Base-by-base conservation (phyloP, 139 green algal species). In the Pedinophyceae sp. region DNA sequence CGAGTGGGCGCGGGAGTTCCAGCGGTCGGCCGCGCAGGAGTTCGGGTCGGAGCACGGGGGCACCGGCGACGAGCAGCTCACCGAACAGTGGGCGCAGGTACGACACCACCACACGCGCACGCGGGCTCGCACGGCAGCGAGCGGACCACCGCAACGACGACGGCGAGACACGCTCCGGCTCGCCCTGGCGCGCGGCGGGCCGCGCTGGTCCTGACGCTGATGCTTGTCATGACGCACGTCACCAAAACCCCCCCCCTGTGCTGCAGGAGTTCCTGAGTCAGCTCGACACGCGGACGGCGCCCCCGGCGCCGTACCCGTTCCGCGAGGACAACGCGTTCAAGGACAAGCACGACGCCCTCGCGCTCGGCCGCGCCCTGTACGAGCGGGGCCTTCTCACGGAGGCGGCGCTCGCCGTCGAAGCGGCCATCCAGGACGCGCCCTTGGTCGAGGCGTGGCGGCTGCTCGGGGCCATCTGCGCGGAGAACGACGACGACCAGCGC, bases 401-500 rank as follows among this genome's bases (percentile, higher is more conserved):
- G 40, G 91, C 92, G 2, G 77, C 81, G 3, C 75, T 98, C 53
- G 92, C 92, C 10, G 65, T 97, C 41, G 92, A 99, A 61, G 92
- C 92, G 4, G 89, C 85, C 64, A 85, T 93, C 29, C 71, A 79
- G 62, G 46, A 73, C 56, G 65, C 87, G 24, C 74, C 76, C 2
- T 87, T 88, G 57, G 67, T 74, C 10, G 79, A 94, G 50, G 84
- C 81, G 0, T 99, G 92, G 92, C 73, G 81, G 52, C 71, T 97
- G 70, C 76, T 99, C 58, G 92, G 92, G 19, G 89, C 76, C 2
- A 81, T 89, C 45, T 85, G 98, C 29, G 92, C 92, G 16, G 92
- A 98, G 72, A 99, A 99, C 49, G 92, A 99, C 63, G 86, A 99
- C 59, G 92, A 99, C 63, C 57, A 65, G 19, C 74, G 94, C 74